phyloP scores from a whole-genome alignment of 2,329 filamentous ascomycete genomes.

The Malbranchea zuffiana region DNA sequence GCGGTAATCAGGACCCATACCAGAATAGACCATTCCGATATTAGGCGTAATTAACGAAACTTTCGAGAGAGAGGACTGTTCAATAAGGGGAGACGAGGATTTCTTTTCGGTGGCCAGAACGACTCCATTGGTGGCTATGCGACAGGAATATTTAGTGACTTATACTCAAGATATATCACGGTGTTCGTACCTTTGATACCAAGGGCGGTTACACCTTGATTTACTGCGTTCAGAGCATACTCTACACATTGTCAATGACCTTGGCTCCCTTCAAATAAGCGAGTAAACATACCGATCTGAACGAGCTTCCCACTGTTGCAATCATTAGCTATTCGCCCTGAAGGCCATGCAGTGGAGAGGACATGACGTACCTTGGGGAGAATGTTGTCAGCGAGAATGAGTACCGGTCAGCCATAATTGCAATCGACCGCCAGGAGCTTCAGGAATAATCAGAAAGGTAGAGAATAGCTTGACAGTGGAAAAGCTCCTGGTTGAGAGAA shows the following conservation, averaged over 20 bases:
- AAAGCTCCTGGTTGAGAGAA: not conserved
- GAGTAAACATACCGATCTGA: constrained; percentile 67
- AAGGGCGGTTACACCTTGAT: constrained; percentile 95
- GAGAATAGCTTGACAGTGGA: not conserved
- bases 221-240: constrained; percentile 98
- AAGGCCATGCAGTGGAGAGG: constrained; percentile 9
- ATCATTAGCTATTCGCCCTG: constrained; percentile 35
- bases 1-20: constrained; percentile 97
- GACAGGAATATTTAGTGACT: constrained; percentile 9
- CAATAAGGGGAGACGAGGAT: constrained; percentile 92
- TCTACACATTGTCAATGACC: constrained; percentile 46
- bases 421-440: constrained; percentile 1
- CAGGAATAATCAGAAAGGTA: not conserved
- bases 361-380: constrained; percentile 76
- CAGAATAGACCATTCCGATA: constrained; percentile 99
- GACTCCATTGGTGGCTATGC: constrained; percentile 90
- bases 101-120: constrained; percentile 99
- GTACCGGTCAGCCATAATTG: constrained; percentile 89
- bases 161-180: not conserved
- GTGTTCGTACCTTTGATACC: constrained; percentile 77
- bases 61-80: constrained; percentile 89
- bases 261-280: not conserved
- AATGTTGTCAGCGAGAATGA: constrained; percentile 99
- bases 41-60: constrained; percentile 96
- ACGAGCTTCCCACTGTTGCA: constrained; percentile 82